Base-by-base conservation (phyloP, 1,284 basidiomycete genomes). In the Sanghuangporus weigelae region DNA sequence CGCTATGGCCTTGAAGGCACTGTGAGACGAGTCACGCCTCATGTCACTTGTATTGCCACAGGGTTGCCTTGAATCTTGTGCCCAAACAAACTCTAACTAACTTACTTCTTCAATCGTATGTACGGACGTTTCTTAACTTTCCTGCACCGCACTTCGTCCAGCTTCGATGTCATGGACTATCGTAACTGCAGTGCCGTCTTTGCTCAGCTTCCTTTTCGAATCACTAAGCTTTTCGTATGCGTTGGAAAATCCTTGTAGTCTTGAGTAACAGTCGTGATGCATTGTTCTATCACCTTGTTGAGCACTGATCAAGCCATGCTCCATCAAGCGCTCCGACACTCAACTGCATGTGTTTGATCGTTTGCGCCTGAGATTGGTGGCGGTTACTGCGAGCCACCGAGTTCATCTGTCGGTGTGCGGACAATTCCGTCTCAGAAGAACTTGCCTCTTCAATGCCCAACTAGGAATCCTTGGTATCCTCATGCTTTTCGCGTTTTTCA, bases 1-100 rank as follows among this genome's bases (percentile, higher is more conserved):
- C 54, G 61, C 61, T 62, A 14, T 35, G 61, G 61, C 61, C 61
- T 50, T 62, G 54, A 35, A 42, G 11, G 51, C 51, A 35, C 4
- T 39, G 35, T 19, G 48, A 21, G 38, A 31, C 14, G 14, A 54
- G 51, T 54, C 53, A 54, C 53, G 36, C 21, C 16, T 35, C 31
- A 23, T 38, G 53, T n/a, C 53, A 36, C 53, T 11, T 46, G 60
- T 16, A 61, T 48, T 19, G 50, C 60, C 53, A 57, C 38, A 21
- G 12, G 21, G 16, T 26, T 23, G 5, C 26, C n/a, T 42, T 44
- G 55, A 57, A 19, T 35, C 55, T 42, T 21, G 7, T 12, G 6
- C 10, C 23, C 16, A 57, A 39, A 11, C 2, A 31, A 2, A 31
- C 5, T 31, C 26, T 31, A 31, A 31, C 2, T 26, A 2, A 26